A percentile compares a stretch with the other conserved stretches of the same genome.
Evolutionary conservation across 1,284 basidiomycete genomes (phyloP).

Genomic region (Marasmius sp.): DNA sequence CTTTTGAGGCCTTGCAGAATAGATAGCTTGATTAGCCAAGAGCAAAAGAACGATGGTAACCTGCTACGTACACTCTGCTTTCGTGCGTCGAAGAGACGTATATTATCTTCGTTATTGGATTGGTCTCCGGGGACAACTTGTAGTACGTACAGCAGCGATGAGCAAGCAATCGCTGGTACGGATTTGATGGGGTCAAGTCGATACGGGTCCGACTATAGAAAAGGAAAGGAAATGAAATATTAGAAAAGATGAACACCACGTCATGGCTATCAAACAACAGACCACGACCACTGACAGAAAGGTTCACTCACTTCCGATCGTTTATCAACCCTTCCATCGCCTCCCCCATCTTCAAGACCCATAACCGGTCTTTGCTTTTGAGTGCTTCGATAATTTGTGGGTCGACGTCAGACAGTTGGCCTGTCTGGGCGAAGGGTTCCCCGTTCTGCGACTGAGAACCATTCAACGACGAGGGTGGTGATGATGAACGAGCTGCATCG

Average conservation of each 20-base stretch:
- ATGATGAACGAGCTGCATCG: conserved; percentile 12
- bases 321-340: conserved; percentile 74
- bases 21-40: conserved; percentile 4
- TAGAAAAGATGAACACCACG: conserved; percentile 4
- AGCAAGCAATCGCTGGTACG: conserved; percentile 80
- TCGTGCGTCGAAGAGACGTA: conserved; percentile 55
- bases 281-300: neutral
- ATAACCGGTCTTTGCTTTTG: conserved; percentile 80
- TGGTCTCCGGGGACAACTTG: conserved; percentile 64
- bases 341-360: conserved; percentile 81
- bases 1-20: conserved; percentile 54
- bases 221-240: neutral
- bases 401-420: conserved; percentile 53
- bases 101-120: conserved; percentile 63
- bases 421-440: conserved; percentile 15
- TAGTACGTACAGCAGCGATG: conserved; percentile 82
- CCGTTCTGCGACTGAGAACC: conserved; percentile 1
- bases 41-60: conserved; percentile 3
- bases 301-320: conserved; percentile 61
- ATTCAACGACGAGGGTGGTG: conserved; percentile 11
- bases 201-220: conserved; percentile 36
- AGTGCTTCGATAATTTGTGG: conserved; percentile 80
- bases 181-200: conserved; percentile 64
- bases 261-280: conserved; percentile 6
- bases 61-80: conserved; percentile 65